Conservation (phyloP, 1,284 basidiomycete species). For the Thecaphora thlaspeos region DNA sequence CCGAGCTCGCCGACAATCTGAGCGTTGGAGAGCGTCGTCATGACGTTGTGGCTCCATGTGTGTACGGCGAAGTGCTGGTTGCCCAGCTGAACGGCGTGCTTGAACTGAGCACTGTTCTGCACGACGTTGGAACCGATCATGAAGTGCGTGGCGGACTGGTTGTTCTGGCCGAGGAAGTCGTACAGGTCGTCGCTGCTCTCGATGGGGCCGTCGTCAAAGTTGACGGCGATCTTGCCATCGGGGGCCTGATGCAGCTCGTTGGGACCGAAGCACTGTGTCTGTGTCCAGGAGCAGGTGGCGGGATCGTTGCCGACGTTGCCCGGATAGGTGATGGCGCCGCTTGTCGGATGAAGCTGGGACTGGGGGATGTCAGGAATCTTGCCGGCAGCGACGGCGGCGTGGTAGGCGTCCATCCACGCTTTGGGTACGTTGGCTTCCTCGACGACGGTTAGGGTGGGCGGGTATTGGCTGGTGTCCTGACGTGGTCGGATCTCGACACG, state of each 20-base stretch:
- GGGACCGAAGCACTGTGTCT: constrained; percentile 63
- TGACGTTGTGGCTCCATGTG: constrained; percentile 64
- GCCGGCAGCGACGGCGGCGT: constrained; percentile 28
- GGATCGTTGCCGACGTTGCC: constrained; percentile 19
- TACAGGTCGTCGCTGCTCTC: constrained; percentile 71
- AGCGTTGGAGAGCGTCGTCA: constrained; percentile 79
- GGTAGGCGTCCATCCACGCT: constrained; percentile 34
- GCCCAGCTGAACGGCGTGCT: constrained; percentile 77
- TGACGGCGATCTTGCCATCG: constrained; percentile 24
- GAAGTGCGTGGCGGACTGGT: constrained; percentile 82
- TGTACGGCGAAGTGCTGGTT: constrained; percentile 58
- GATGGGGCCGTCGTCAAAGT: constrained; percentile 75
- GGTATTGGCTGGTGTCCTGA: constrained; percentile 13
- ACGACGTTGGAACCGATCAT: constrained; percentile 85
- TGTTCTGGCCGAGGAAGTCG: constrained; percentile 67
- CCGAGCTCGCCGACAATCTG: constrained; percentile 92
- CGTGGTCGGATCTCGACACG: constrained; percentile 25
- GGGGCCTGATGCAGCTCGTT: constrained; percentile 70
- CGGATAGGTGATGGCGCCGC: constrained; percentile 29
- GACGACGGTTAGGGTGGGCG: constrained; percentile 15
- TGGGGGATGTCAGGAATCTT: constrained; percentile 42
- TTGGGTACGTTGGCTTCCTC: constrained; percentile 24
- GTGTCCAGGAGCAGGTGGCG: constrained; percentile 38
- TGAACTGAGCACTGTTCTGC: constrained; percentile 71
- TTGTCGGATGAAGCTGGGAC: neutral